phyloP scores from a whole-genome alignment of 371 early-diverging fungal species.

The Umbelopsis sp. region DNA sequence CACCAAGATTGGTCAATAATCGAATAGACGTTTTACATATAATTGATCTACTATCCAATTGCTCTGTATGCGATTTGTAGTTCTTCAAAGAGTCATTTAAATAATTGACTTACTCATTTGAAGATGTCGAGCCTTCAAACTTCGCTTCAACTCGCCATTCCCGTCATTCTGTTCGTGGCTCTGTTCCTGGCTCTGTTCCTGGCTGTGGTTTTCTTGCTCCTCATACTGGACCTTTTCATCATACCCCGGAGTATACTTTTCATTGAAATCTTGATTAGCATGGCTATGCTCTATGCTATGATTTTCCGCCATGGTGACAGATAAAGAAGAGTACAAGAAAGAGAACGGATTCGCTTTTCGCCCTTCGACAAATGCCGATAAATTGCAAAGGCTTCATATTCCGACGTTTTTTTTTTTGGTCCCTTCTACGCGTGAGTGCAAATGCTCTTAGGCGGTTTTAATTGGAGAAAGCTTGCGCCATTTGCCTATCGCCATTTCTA shows the following conservation, averaged over 20 bases:
- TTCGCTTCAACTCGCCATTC: background rate
- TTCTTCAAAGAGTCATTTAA: background rate
- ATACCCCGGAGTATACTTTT: background rate
- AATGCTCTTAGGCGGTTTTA: too few relatives aligned
- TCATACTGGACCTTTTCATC: background rate
- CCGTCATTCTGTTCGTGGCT: background rate
- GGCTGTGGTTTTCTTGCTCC: background rate
- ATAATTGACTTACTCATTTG: constrained; percentile 46
- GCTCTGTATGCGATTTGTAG: too few relatives aligned
- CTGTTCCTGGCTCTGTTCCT: background rate
- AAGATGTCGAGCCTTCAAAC: constrained; percentile 20
- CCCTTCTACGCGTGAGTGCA: too few relatives aligned
- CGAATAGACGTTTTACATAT: background rate
- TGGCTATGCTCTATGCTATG: background rate
- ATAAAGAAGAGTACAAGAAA: background rate
- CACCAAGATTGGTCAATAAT: background rate
- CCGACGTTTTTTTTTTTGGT: too few relatives aligned
- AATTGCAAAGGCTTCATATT: too few relatives aligned
- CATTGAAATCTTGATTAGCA: background rate
- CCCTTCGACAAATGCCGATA: too few relatives aligned
- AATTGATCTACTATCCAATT: background rate
- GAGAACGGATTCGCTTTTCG: too few relatives aligned
- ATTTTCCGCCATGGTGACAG: background rate
- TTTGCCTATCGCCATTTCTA: too few relatives aligned
- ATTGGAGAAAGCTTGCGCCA: too few relatives aligned